A percentile compares a stretch with the other conserved stretches of the same genome.
Evolutionary conservation across 768 basidiomycete species (phyloP).

Genomic region (Phlebiopsis gigantea): DNA sequence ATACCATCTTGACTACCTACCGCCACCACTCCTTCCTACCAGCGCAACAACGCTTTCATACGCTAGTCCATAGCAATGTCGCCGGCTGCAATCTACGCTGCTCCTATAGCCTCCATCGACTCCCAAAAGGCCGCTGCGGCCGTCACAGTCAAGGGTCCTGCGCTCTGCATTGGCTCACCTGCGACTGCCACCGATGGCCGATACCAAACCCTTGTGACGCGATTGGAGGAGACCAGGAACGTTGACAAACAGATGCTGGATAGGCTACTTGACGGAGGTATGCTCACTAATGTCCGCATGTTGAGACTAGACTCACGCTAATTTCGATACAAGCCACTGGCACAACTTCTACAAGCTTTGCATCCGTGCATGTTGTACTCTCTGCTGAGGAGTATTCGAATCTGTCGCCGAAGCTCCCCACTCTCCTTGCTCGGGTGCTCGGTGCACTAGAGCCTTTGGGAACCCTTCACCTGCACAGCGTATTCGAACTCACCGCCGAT

Average conservation of each 20-base stretch:
- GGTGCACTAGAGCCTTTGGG: slow-evolving; percentile 61
- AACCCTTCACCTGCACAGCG: slow-evolving; percentile 59
- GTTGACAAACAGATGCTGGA: slow-evolving; percentile 83
- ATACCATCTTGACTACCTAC: neutral
- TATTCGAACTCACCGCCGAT: slow-evolving; percentile 36
- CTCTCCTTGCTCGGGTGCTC: slow-evolving; percentile 57
- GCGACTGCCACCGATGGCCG: slow-evolving; percentile 73
- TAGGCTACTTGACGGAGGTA: slow-evolving; percentile 77
- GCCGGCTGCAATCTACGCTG: slow-evolving; percentile 48
- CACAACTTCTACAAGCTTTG: slow-evolving; percentile 48
- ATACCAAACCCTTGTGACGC: slow-evolving; percentile 66
- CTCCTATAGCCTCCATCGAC: slow-evolving; percentile 16
- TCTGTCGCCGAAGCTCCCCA: slow-evolving; percentile 45
- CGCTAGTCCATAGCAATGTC: slow-evolving; percentile 39
- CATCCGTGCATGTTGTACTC: slow-evolving; percentile 66
- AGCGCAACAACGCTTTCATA: neutral
- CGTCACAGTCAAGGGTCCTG: slow-evolving; percentile 36
- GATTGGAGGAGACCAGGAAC: slow-evolving; percentile 45
- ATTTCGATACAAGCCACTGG: slow-evolving; percentile 35
- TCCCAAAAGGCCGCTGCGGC: slow-evolving; percentile 22
- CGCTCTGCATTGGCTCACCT: slow-evolving; percentile 74
- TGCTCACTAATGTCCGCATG: slow-evolving; percentile 17
- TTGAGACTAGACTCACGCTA: neutral
- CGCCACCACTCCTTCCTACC: neutral
- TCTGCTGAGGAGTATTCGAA: slow-evolving; percentile 55